Evolutionary conservation across 2,329 filamentous ascomycete genomes (phyloP), one percentile per base, ranked within the genome.

Genomic region (Sporothrix euskadiensis): DNA sequence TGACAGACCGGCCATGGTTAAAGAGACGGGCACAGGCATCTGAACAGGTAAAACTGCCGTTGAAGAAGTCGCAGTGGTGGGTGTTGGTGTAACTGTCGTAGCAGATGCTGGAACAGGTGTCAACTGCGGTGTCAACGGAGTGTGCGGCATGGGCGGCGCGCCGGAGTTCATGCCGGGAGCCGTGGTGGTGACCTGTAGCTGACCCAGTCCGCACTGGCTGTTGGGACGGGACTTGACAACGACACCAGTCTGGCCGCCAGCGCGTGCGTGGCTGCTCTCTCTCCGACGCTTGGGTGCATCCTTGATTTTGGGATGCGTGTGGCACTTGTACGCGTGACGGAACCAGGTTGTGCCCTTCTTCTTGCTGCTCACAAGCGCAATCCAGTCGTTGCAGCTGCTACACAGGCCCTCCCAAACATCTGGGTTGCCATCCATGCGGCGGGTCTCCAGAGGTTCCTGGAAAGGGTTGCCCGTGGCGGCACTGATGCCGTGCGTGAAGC

Each of bases 291-390:
- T 92, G 2, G 90, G 89, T 1, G 88, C 87, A 77, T 92, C 91
- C 79, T 91, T 92, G 79, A 90, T 86, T 80, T 92, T 92, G 19
- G 88, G 88, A 77, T 92, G 90, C 0, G 89, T 90, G 79, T 92
- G 90, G 77, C 91, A 92, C 90, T 95, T 96, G 84, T 96, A 96
- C 65, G 93, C 92, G 81, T 97, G 93, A 76, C 93, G 86, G 81
- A 95, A 97, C 92, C 93, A 97, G 3, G 93, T 94, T 0, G 93
- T 97, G n/a, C 92, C 92, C 83, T 95, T 94, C 85, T 95, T 95
- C 84, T 95, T 95, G 80, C 90, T 94, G 83, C 91, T 94, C 57
- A 94, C 91, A 49, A 94, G 84, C 14, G 91, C 90, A 77, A 94
- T 91, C 92, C 92, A 94, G 75, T 94, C 91, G 76, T 90, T 91